These are phyloP conservation scores for Mucuna pruriens DNA, from an alignment of 306 rosid genomes.

Conservation along the genomic window DNA sequence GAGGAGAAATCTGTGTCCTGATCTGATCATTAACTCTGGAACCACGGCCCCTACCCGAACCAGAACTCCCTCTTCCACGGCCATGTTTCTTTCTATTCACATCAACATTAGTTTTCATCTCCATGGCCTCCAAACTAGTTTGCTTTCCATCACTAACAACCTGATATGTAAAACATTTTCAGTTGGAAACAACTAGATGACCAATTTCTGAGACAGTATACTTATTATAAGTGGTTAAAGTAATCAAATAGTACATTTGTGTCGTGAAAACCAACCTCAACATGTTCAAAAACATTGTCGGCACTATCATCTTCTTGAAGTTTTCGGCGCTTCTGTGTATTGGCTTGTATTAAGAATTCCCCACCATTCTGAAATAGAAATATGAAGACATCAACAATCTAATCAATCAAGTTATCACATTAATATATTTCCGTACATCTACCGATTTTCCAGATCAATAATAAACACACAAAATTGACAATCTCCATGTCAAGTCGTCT, in stretches of 20 bases:
- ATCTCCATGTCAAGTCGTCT: background rate
- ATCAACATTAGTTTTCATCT: slow-evolving; percentile 64
- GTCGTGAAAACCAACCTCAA: slow-evolving; percentile 66
- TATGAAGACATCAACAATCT: background rate
- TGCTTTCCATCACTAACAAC: slow-evolving; percentile 68
- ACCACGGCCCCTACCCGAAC: slow-evolving; percentile 86
- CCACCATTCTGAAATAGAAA: slow-evolving; percentile 55
- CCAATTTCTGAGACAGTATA: slow-evolving; percentile 18
- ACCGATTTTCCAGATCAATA: background rate
- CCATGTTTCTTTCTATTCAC: slow-evolving; percentile 76
- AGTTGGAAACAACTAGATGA: slow-evolving; percentile 23
- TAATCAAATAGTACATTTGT: too few species aligned
- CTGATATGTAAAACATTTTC: slow-evolving; percentile 51
- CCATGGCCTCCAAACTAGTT: slow-evolving; percentile 57
- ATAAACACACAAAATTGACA: background rate
- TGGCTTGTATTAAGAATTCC: slow-evolving; percentile 91
- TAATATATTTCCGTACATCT: slow-evolving; percentile 8
- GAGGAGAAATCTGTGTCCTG: slow-evolving; percentile 56
- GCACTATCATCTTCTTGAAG: slow-evolving; percentile 56
- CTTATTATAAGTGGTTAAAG: slow-evolving; percentile 9
- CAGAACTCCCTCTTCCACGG: slow-evolving; percentile 85
- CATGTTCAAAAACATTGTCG: slow-evolving; percentile 58
- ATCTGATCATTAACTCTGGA: slow-evolving; percentile 74
- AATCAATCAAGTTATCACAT: slow-evolving; percentile 8
- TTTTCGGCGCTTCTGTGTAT: slow-evolving; percentile 82